phyloP scores from a whole-genome alignment of 176 grass and related monocot genomes.

The Aegilops longissima region DNA sequence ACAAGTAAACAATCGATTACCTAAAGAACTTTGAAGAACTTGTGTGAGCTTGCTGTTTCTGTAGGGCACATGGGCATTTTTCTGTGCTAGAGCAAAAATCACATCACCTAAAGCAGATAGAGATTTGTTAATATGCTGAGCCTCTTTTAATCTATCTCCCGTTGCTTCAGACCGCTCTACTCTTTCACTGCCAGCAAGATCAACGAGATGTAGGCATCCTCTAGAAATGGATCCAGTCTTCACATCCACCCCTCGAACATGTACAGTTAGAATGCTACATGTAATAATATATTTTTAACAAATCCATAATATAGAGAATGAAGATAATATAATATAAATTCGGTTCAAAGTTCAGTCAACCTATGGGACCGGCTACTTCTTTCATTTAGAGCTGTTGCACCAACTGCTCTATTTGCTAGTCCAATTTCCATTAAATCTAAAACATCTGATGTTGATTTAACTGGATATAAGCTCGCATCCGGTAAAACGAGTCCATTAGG shows the following conservation, averaged over 20 bases:
- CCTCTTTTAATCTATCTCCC: conserved; percentile 90
- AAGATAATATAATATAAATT: neutral
- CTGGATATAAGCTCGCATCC: conserved; percentile 77
- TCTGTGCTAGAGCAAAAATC: conserved; percentile 88
- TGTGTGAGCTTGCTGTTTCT: conserved; percentile 96
- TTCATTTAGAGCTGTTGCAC: conserved; percentile 91
- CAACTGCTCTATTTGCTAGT: conserved; percentile 82
- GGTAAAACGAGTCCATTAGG: conserved; percentile 88
- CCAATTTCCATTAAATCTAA: conserved; percentile 95
- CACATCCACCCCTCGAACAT: conserved; percentile 83
- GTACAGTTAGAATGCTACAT: conserved; percentile 88
- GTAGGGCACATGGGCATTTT: conserved; percentile 82
- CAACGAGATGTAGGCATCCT: conserved; percentile 92
- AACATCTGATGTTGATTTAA: conserved; percentile 90
- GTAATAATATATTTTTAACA: conserved; percentile 12
- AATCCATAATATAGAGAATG: neutral
- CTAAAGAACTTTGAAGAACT: conserved; percentile 97
- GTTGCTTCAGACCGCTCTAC: conserved; percentile 86
- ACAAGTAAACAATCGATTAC: conserved; percentile 39
- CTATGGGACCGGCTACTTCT: conserved; percentile 96
- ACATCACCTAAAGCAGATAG: conserved; percentile 92
- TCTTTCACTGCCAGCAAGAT: conserved; percentile 95
- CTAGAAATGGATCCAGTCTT: conserved; percentile 85
- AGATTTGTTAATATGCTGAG: conserved; percentile 96
- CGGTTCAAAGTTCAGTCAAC: conserved; percentile 28